Evolutionary conservation across 176 grass and related monocot genomes (phyloP).

Genomic region (Triticum urartu): DNA sequence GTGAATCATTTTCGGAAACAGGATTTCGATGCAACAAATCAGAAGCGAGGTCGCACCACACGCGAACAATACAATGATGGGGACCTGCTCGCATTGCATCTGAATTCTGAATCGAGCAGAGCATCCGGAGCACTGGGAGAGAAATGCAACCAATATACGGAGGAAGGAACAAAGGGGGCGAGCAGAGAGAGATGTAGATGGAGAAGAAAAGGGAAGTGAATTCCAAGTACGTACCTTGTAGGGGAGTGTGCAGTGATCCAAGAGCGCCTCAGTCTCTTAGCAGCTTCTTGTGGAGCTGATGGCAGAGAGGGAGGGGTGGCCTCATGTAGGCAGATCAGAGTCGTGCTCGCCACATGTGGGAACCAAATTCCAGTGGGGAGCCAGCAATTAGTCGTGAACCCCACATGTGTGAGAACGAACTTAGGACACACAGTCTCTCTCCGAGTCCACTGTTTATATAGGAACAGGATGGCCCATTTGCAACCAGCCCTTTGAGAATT

Average conservation of each 20-base stretch:
- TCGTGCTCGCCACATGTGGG: neutral
- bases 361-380: conserved; percentile 35
- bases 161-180: neutral
- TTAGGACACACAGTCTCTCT: neutral
- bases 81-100: neutral
- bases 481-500: neutral
- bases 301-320: neutral
- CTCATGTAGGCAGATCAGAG: conserved; percentile 3
- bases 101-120: neutral
- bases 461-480: neutral
- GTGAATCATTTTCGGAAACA: neutral
- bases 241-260: neutral
- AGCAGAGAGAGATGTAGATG: neutral
- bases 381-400: conserved; percentile 32
- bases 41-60: neutral
- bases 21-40: neutral
- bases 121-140: neutral
- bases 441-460: neutral
- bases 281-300: conserved; percentile 10
- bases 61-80: neutral
- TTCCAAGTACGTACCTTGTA: conserved; percentile 26
- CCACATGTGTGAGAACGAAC: neutral
- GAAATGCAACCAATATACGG: neutral
- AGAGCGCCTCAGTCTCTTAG: neutral
- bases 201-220: neutral